phyloP scores from a whole-genome alignment of 1,284 basidiomycete species.

The Stygiomarasmius scandens region DNA sequence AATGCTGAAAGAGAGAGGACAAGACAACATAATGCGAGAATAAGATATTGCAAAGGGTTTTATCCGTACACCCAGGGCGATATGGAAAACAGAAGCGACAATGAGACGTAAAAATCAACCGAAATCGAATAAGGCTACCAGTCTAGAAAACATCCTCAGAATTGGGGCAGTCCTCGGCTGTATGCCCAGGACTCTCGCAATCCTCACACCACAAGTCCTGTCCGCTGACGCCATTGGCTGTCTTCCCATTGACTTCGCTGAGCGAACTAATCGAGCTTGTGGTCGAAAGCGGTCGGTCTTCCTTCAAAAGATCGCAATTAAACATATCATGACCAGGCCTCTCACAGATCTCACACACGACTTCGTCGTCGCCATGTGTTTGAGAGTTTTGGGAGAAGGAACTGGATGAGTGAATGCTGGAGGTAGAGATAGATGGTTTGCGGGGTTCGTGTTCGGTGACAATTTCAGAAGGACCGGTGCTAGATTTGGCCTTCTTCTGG shows the following conservation, averaged over 20 bases:
- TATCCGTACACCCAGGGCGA: not conserved
- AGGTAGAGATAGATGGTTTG: conserved; percentile 21
- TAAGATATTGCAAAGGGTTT: not conserved
- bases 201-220: conserved; percentile 70
- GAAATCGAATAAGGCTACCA: not conserved
- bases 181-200: conserved; percentile 75
- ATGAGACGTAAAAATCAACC: not conserved
- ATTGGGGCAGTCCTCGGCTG: conserved; percentile 73
- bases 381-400: conserved; percentile 4
- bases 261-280: conserved; percentile 1
- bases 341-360: conserved; percentile 84
- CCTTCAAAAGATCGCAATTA: conserved; percentile 66
- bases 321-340: conserved; percentile 82
- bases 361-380: conserved; percentile 32
- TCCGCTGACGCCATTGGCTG: conserved; percentile 11
- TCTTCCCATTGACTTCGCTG: conserved; percentile 7
- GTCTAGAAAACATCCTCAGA: conserved; percentile 76
- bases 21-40: not conserved
- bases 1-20: not conserved
- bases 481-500: conserved; percentile 58
- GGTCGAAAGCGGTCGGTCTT: conserved; percentile 27
- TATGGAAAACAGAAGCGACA: not conserved
- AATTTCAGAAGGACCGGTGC: conserved; percentile 39
- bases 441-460: not conserved
- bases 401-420: conserved; percentile 22